These are phyloP conservation scores for Phytophthora capsici DNA, from an alignment of 352 stramenopile species.

Conservation along the genomic window DNA sequence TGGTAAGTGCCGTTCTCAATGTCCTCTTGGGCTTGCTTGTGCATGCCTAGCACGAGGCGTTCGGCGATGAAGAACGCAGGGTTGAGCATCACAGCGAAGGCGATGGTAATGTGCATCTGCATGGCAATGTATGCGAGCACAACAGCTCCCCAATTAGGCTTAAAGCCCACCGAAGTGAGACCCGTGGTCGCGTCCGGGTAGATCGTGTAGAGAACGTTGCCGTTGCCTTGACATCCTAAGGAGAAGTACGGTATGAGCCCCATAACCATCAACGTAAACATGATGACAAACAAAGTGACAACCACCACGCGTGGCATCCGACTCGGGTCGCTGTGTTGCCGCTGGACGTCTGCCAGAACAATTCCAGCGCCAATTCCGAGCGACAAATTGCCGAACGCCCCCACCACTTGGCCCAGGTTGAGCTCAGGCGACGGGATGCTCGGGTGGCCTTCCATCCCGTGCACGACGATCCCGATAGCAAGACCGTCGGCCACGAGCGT, in stretches of 20 bases:
- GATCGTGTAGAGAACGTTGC: conserved; percentile 38
- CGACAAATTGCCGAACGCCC: conserved; percentile 61
- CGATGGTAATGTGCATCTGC: conserved; percentile 48
- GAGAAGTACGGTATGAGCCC: conserved; percentile 45
- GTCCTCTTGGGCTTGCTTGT: conserved; percentile 15
- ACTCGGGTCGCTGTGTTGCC: conserved; percentile 31
- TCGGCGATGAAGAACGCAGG: conserved; percentile 50
- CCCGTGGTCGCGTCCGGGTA: conserved; percentile 23
- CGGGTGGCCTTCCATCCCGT: conserved; percentile 57
- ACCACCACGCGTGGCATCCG: conserved; percentile 49
- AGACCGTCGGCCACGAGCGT: conserved; percentile 64
- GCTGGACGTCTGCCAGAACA: conserved; percentile 28
- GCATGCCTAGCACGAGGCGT: conserved; percentile 45
- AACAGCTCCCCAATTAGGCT: conserved; percentile 27
- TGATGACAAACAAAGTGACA: conserved; percentile 54
- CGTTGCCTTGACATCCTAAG: conserved; percentile 41
- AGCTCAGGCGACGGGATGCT: conserved; percentile 45
- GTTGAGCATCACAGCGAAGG: conserved; percentile 44
- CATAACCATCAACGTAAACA: conserved; percentile 51
- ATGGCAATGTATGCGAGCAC: conserved; percentile 35
- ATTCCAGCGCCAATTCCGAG: conserved; percentile 57
- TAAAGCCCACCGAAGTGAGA: conserved; percentile 35
- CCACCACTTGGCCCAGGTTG: conserved; percentile 50
- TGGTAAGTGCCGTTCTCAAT: conserved; percentile 23
- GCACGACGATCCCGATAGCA: conserved; percentile 48